These are phyloP conservation scores for Fraxinus baroniana DNA, from an alignment of 305 asterid species.

Conservation along the genomic window DNA sequence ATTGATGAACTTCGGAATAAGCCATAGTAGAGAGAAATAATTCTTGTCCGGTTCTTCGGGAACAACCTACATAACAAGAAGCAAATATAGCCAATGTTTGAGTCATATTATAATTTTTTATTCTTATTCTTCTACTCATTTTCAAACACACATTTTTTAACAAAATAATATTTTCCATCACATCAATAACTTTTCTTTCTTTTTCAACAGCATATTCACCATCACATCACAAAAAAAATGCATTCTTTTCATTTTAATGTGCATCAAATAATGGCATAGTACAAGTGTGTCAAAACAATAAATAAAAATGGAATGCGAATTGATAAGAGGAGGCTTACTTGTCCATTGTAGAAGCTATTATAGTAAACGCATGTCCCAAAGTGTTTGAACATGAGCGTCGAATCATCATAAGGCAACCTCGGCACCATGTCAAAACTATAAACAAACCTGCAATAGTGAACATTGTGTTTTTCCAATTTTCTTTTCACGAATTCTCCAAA, in stretches of 20 bases:
- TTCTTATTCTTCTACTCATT: too few species aligned
- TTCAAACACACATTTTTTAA: too few species aligned
- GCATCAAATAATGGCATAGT: background rate
- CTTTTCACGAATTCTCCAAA: slow-evolving; percentile 39
- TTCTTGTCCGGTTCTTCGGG: slow-evolving; percentile 62
- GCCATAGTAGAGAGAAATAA: slow-evolving; percentile 43
- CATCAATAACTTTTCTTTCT: too few species aligned
- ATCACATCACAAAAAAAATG: too few species aligned
- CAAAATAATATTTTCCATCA: too few species aligned
- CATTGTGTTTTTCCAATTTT: slow-evolving; percentile 14
- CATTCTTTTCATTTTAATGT: too few species aligned
- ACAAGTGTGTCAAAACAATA: background rate
- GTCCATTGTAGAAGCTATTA: slow-evolving; percentile 43
- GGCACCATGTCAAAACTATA: slow-evolving; percentile 58
- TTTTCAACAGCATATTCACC: too few species aligned
- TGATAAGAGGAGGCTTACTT: slow-evolving; percentile 23
- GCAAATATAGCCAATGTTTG: too few species aligned
- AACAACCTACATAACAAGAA: slow-evolving; percentile 29
- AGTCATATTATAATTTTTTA: too few species aligned
- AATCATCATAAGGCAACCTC: slow-evolving; percentile 55
- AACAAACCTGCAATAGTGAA: slow-evolving; percentile 42
- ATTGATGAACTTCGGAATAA: slow-evolving; percentile 41
- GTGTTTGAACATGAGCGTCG: slow-evolving; percentile 49
- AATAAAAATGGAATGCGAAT: background rate
- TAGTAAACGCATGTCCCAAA: slow-evolving; percentile 54